Evolutionary conservation across 2,329 filamentous ascomycete species (phyloP), one percentile per base, ranked within the genome.

Genomic region (Colletotrichum magnum): DNA sequence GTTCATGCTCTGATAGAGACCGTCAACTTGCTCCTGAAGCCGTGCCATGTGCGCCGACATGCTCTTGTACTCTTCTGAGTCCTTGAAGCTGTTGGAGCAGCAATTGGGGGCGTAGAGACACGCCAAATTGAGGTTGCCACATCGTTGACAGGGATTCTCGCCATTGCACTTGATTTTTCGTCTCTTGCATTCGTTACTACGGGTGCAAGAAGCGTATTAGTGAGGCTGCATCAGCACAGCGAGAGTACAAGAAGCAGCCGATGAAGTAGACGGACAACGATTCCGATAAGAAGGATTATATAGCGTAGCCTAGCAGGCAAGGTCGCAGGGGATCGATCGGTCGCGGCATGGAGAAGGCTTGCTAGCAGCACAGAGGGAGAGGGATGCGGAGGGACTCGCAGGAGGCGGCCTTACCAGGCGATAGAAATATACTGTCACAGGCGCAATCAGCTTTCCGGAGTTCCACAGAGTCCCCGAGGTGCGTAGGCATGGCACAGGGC

Each of bases 31-130:
- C 63, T 95, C 91, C 79, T 98, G 94, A 26, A 98, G 86, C 9
- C 88, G 87, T 12, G 84, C 83, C 68, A 98, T 89, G 73, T 96
- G 92, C 41, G 87, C 85, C 63, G 90, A 89, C 90, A 98, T 94
- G 45, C 90, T 88, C 76, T 90, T 93, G 84, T 94, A 98, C 78
- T 98, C 95, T 10, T 97, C 93, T 54, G 94, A 94, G 75, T 98
- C 95, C 79, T 95, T 96, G 86, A 97, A 94, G 79, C 89, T 94
- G 83, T 89, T 95, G 71, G 88, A 82, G 77, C 89, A 91, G 78
- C 90, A 91, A 75, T 91, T 91, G 15, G 89, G 87, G 6, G 90
- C 85, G 80, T 92, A 93, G 52, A 91, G 82, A 75, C 90, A 93
- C 71, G 86, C 80, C 18, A 92, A 83, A 73, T 89, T 90, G 78